Conservation (phyloP, 2,329 filamentous ascomycete species). For the Sarocladium strictum region DNA sequence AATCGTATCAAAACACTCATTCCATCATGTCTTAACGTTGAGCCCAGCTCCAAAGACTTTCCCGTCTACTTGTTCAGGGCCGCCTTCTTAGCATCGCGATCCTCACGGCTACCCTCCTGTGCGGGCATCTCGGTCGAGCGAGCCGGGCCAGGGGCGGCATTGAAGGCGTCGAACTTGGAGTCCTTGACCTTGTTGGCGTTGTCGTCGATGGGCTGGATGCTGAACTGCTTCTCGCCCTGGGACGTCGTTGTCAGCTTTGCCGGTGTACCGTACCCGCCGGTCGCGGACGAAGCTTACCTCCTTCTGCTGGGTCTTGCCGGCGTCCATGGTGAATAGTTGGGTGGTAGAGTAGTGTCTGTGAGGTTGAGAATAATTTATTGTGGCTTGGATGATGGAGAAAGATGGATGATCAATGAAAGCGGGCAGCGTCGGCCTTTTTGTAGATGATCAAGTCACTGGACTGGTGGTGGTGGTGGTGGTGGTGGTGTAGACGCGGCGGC, state of each 20-base stretch:
- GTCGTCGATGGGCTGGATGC: conserved; percentile 39
- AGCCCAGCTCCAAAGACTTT: too few relatives aligned
- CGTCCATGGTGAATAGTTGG: conserved; percentile 18
- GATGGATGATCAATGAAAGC: not conserved
- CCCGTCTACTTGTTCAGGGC: conserved; percentile 54
- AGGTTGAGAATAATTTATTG: not conserved
- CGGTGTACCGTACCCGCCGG: not conserved
- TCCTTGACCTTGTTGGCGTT: conserved; percentile 24
- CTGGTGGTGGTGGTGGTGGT: not conserved
- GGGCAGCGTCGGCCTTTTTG: conserved; percentile 17
- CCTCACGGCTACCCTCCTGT: conserved; percentile 60
- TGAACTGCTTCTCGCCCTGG: conserved; percentile 38
- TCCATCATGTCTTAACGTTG: not conserved
- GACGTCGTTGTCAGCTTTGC: conserved; percentile 10
- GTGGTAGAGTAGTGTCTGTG: conserved; percentile 1
- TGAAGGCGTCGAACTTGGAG: conserved; percentile 44
- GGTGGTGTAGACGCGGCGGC: conserved; percentile 4
- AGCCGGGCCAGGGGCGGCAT: conserved; percentile 53
- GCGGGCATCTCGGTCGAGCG: conserved; percentile 46
- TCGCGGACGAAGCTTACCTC: conserved; percentile 17
- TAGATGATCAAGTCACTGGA: too few relatives aligned
- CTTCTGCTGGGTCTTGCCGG: conserved; percentile 23
- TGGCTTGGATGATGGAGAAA: conserved; percentile 10
- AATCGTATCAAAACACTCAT: not conserved
- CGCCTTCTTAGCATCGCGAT: conserved; percentile 58